These are phyloP conservation scores for Cladosporium sp. DNA, from an alignment of 2,329 filamentous ascomycete genomes.

Conservation along the genomic window DNA sequence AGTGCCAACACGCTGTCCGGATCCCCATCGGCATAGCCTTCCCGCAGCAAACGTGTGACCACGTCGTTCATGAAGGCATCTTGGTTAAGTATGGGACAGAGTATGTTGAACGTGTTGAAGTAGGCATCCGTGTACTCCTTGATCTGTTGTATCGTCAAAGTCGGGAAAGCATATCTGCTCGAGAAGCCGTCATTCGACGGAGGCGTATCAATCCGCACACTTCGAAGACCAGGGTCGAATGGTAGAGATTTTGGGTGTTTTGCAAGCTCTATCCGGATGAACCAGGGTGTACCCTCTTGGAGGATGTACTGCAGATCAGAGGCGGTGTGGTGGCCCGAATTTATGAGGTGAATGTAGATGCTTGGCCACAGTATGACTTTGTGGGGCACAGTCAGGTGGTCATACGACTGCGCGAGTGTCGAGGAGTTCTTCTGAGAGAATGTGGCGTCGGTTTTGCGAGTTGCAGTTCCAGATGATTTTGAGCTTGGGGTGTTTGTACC, in stretches of 20 bases:
- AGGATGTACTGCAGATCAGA: slow-evolving; percentile 39
- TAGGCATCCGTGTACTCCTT: slow-evolving; percentile 55
- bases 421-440: slow-evolving; percentile 3
- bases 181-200: slow-evolving; percentile 20
- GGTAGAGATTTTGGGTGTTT: slow-evolving; percentile 34
- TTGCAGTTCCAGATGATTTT: slow-evolving; percentile 3
- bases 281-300: slow-evolving; percentile 42
- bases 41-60: slow-evolving; percentile 47
- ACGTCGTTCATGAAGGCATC: slow-evolving; percentile 54
- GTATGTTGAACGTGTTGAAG: slow-evolving; percentile 61
- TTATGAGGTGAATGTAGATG: slow-evolving; percentile 40
- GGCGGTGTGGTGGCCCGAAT: slow-evolving; percentile 36
- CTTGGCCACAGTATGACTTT: slow-evolving; percentile 53
- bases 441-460: background rate
- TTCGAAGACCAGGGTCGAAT: slow-evolving; percentile 31
- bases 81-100: slow-evolving; percentile 61
- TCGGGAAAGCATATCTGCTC: slow-evolving; percentile 34
- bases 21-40: slow-evolving; percentile 53
- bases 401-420: slow-evolving; percentile 18
- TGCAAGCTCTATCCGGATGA: slow-evolving; percentile 31
- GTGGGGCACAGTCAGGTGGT: slow-evolving; percentile 47
- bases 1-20: slow-evolving; percentile 55
- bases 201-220: slow-evolving; percentile 21
- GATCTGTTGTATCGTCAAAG: slow-evolving; percentile 52
- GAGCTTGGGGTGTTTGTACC: slow-evolving; percentile 1